phyloP scores from a whole-genome alignment of 2,329 filamentous ascomycete genomes.

The Monilinia laxa region DNA sequence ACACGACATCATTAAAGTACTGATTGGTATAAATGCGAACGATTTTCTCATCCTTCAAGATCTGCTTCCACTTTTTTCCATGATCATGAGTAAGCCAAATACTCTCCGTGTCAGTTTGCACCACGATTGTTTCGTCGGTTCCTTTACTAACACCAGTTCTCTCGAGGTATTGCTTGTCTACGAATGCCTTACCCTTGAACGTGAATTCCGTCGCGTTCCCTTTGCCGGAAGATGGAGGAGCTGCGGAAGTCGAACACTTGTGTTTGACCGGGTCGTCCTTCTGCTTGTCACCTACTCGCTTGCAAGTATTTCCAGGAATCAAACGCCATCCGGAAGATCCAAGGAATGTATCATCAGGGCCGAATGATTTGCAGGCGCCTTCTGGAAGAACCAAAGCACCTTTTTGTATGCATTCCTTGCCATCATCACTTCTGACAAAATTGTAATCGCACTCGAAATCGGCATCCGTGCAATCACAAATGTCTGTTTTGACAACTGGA shows the following conservation, averaged over 20 bases:
- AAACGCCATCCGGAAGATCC: slow-evolving; percentile 89
- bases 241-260: slow-evolving; percentile 66
- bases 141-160: slow-evolving; percentile 62
- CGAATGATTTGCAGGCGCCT: slow-evolving; percentile 63
- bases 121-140: slow-evolving; percentile 70
- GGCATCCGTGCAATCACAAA: slow-evolving; percentile 75
- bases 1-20: slow-evolving; percentile 81
- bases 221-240: slow-evolving; percentile 60
- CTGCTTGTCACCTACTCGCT: slow-evolving; percentile 57
- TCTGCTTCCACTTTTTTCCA: slow-evolving; percentile 79
- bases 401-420: slow-evolving; percentile 65
- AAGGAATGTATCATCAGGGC: slow-evolving; percentile 63
- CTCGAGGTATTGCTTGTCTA: slow-evolving; percentile 74
- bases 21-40: slow-evolving; percentile 71
- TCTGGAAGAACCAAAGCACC: slow-evolving; percentile 63
- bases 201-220: slow-evolving; percentile 59
- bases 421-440: slow-evolving; percentile 67
- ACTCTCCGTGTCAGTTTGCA: slow-evolving; percentile 44
- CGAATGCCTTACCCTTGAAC: slow-evolving; percentile 59
- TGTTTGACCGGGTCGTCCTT: slow-evolving; percentile 73
- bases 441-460: slow-evolving; percentile 99
- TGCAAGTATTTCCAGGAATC: slow-evolving; percentile 81
- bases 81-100: slow-evolving; percentile 80
- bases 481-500: slow-evolving; percentile 64
- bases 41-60: slow-evolving; percentile 69